Evolutionary conservation across 1,284 basidiomycete species (phyloP), one percentile per base, ranked within the genome.

Genomic region (Sparassis latifolia): DNA sequence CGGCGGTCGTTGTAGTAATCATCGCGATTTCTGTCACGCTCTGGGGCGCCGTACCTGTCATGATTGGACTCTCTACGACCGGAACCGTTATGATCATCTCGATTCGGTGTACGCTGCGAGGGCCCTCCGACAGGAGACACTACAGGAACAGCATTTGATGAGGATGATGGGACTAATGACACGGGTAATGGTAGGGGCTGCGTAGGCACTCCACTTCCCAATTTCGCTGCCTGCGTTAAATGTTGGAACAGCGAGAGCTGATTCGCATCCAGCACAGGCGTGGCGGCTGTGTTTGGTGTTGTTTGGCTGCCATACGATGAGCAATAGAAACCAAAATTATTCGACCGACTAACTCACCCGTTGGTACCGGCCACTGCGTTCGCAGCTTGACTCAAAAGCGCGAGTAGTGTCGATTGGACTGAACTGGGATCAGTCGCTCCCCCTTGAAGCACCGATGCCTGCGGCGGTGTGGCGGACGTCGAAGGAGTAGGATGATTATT

Each of bases 221-320:
- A 61, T 52, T 74, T 74, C 37, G 81, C 77, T 59, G 78, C 76
- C 59, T 82, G 80, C 51, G 85, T 74, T 63, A 89, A 73, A 62
- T 86, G 86, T 61, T 87, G 85, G 59, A 91, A 71, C 58, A 88
- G 71, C 48, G 81, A 79, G 50, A 89, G 70, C 63, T 86, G 84
- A 54, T 75, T 70, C 42, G 76, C 68, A 56, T 79, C 78, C 54
- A 82, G 61, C 49, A 65, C 67, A 41, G 70, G 66, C 49, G 57
- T 57, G 55, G 55, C 53, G 45, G 50, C 59, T 29, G 65, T 78
- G 63, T 81, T 86, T 82, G 79, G 61, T 52, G 65, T 61, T 80
- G 70, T 80, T 84, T 84, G 84, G 69, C 82, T 87, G 56, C 3
- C 58, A 50, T 50, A 53, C 48, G 52, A 48, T 62, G 38, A 59